Evolutionary conservation across 2,329 filamentous ascomycete genomes (phyloP).

Genomic region (Scopulariopsis brevicaulis): DNA sequence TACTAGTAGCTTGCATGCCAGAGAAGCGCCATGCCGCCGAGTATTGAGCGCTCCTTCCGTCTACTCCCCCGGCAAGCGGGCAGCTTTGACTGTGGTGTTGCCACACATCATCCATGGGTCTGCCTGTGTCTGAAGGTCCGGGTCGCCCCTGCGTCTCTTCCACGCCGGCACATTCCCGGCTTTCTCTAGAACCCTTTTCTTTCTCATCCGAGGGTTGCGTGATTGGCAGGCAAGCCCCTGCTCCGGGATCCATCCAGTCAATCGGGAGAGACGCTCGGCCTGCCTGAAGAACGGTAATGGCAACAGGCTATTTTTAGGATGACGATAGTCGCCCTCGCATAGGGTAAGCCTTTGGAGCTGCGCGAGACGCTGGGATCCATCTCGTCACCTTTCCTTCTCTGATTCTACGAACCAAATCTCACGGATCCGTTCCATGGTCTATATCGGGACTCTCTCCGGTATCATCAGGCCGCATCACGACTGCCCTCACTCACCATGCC

Average conservation of each 20-base stretch:
- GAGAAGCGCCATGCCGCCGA: background rate
- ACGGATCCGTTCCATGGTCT: background rate
- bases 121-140: background rate
- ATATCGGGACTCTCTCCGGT: background rate
- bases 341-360: background rate
- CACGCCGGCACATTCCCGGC: background rate
- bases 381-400: background rate
- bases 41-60: background rate
- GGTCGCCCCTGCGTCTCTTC: background rate
- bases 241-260: background rate
- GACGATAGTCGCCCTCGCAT: background rate
- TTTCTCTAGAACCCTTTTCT: background rate
- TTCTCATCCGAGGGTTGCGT: background rate
- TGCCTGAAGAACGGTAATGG: background rate
- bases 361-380: background rate
- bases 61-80: background rate
- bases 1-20: background rate
- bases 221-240: background rate
- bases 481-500: background rate
- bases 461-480: background rate
- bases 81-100: too few relatives aligned
- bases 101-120: background rate
- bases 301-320: background rate
- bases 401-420: background rate
- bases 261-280: background rate